Conservation (phyloP, 345 rosid species). For the Schrenkiella parvula region DNA sequence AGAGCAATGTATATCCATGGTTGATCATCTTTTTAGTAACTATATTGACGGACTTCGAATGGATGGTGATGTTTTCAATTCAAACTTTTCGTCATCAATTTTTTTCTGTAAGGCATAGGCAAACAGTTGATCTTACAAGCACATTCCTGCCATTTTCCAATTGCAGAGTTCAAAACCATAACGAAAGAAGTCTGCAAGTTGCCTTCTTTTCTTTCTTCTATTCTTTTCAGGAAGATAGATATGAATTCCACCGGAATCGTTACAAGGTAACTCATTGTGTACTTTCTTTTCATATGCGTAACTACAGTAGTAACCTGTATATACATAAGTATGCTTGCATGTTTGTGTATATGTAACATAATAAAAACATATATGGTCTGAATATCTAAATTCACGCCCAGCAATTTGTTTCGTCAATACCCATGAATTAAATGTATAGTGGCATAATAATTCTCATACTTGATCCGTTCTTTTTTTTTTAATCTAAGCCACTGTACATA, state of each 20-base stretch:
- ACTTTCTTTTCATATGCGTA: not conserved
- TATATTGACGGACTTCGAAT: slow-evolving; percentile 55
- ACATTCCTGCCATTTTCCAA: slow-evolving; percentile 17
- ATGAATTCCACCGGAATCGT: slow-evolving; percentile 46
- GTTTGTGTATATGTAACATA: not conserved
- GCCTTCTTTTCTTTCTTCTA: slow-evolving; percentile 73
- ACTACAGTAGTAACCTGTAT: not conserved
- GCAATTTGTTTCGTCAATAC: not conserved
- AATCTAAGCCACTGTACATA: not conserved
- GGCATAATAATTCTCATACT: not conserved
- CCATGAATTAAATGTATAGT: not conserved
- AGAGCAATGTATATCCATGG: slow-evolving; percentile 57
- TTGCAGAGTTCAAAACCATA: slow-evolving; percentile 71
- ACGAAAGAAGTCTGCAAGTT: slow-evolving; percentile 79
- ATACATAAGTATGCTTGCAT: not conserved
- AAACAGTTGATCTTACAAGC: slow-evolving; percentile 8
- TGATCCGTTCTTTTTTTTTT: not conserved
- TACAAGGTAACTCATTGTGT: slow-evolving; percentile 53
- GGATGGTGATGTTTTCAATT: slow-evolving; percentile 49
- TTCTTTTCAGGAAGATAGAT: slow-evolving; percentile 73
- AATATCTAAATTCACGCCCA: not conserved
- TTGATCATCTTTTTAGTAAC: slow-evolving; percentile 49
- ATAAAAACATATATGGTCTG: not conserved
- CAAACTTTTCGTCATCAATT: not conserved
- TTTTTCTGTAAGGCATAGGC: not conserved